Evolutionary conservation across 768 basidiomycete species (phyloP).

Genomic region (Leucosporidium yakuticum): DNA sequence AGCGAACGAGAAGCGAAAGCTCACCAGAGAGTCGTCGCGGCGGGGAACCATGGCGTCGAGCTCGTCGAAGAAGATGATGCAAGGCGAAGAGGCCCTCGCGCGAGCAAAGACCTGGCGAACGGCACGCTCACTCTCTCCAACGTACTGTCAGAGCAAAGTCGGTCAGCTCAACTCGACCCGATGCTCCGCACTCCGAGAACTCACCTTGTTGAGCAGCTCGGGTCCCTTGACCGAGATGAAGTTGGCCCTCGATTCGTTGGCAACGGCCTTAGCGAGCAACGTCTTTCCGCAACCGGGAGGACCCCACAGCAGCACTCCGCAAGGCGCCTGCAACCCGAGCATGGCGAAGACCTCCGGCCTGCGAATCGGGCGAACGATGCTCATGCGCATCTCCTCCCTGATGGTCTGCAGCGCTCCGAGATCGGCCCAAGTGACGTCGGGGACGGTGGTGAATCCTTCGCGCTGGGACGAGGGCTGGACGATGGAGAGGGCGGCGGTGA

Average conservation of each 20-base stretch:
- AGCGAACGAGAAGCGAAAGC: constrained; percentile 38
- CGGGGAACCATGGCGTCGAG: constrained; percentile 88
- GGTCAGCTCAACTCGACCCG: background rate
- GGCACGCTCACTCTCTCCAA: constrained; percentile 92
- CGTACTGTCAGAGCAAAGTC: constrained; percentile 57
- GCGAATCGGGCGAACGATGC: constrained; percentile 89
- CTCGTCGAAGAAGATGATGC: constrained; percentile 92
- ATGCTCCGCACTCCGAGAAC: constrained; percentile 31
- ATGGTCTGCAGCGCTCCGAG: constrained; percentile 82
- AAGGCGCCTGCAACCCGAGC: constrained; percentile 84
- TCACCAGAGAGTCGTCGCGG: constrained; percentile 78
- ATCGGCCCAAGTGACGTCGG: constrained; percentile 90
- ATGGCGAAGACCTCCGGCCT: constrained; percentile 79
- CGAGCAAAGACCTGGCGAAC: constrained; percentile 91
- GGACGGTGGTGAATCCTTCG: constrained; percentile 95
- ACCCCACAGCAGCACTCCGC: constrained; percentile 96
- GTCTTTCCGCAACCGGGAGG: constrained; percentile 99
- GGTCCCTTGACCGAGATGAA: constrained; percentile 98
- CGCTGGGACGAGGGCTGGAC: constrained; percentile 95
- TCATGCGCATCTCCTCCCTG: constrained; percentile 91
- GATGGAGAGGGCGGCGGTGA: constrained; percentile 69
- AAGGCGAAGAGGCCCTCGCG: constrained; percentile 86
- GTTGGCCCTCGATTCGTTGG: constrained; percentile 89
- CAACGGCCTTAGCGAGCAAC: constrained; percentile 93
- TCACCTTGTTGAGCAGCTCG: constrained; percentile 89